These are phyloP conservation scores for Austroboletus niveus DNA, from an alignment of 1,284 basidiomycete species.

Conservation along the genomic window DNA sequence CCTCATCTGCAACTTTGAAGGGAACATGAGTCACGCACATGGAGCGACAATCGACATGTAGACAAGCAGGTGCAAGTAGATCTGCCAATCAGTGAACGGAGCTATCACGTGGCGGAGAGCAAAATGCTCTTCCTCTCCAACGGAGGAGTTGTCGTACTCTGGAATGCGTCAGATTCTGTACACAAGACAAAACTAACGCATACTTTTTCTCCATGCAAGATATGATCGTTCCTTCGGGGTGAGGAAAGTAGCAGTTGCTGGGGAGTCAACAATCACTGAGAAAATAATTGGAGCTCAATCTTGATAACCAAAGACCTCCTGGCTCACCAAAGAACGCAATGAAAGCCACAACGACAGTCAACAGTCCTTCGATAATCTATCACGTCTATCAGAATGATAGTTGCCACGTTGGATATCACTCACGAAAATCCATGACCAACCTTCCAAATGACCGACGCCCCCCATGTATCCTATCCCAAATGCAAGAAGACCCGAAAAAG, in stretches of 20 bases:
- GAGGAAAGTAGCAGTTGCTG: conserved; percentile 46
- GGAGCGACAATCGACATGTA: conserved; percentile 61
- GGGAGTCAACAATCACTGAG: conserved; percentile 49
- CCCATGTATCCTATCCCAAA: conserved; percentile 28
- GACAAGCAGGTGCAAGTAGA: conserved; percentile 39
- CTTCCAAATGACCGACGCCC: conserved; percentile 24
- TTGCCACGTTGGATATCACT: not conserved
- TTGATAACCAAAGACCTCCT: not conserved
- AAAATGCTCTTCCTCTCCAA: conserved; percentile 65
- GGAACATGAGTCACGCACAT: conserved; percentile 39
- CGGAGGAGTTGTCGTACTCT: conserved; percentile 58
- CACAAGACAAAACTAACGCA: conserved; percentile 7
- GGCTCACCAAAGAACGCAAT: conserved; percentile 31
- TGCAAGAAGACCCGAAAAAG: conserved; percentile 34
- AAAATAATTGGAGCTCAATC: not conserved
- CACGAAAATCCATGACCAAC: conserved; percentile 42
- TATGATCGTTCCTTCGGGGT: conserved; percentile 45
- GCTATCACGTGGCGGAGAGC: conserved; percentile 50
- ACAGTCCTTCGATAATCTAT: conserved; percentile 44
- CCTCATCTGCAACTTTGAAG: not conserved
- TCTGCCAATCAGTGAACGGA: conserved; percentile 66
- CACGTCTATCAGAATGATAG: not conserved
- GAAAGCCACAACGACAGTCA: conserved; percentile 34
- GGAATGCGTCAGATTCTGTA: not conserved
- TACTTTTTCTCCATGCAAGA: conserved; percentile 56